Base-by-base conservation (phyloP, 2,329 filamentous ascomycete genomes). In the Incumbomyces delicatus region DNA sequence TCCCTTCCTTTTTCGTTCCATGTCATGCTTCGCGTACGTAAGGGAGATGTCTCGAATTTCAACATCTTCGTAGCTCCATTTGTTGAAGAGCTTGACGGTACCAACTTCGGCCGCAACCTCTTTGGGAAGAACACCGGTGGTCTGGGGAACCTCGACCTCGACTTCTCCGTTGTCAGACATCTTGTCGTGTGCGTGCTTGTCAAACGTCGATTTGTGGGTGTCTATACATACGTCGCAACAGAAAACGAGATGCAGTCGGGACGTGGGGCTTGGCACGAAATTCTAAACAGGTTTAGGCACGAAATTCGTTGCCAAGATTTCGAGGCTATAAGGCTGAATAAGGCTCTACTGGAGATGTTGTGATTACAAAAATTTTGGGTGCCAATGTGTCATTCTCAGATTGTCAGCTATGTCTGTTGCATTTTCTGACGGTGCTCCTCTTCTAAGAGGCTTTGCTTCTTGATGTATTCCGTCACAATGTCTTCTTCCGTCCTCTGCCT, bases 11-110 rank as follows among this genome's bases (percentile, higher is more conserved):
- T 40, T 36, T n/a, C 11, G 36, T 14, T 44, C 10, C 35, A n/a
- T 32, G 29, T 30, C 20, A 46, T 20, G 6, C 37, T 29, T 36
- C 31, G 71, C 87, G 77, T 94, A 98, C 92, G 90, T 96, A 77
- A 98, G 80, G 66, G 92, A 98, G 77, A 98, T 96, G 72, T 98
- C 92, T 73, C 90, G 84, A 75, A 98, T 92, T 81, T 98, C 92
- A 68, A 98, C 90, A 83, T 96, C 87, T 71, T 92, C 92, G 76
- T 96, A 98, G 75, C 75, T 83, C 82, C 89, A 95, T 76, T 94
- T 94, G 83, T 92, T 94, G 82, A 95, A 94, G 65, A 95, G 81
- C 84, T 94, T 94, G 72, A 92, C 79, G 75, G 78, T 83, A 73
- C 88, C 89, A 74, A 92, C 82, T 76, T 94, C 87, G 65, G 81